Evolutionary conservation across 441 rosid species (phyloP), one percentile per base, ranked within the genome.

Genomic region (Erysimum cheiri): DNA sequence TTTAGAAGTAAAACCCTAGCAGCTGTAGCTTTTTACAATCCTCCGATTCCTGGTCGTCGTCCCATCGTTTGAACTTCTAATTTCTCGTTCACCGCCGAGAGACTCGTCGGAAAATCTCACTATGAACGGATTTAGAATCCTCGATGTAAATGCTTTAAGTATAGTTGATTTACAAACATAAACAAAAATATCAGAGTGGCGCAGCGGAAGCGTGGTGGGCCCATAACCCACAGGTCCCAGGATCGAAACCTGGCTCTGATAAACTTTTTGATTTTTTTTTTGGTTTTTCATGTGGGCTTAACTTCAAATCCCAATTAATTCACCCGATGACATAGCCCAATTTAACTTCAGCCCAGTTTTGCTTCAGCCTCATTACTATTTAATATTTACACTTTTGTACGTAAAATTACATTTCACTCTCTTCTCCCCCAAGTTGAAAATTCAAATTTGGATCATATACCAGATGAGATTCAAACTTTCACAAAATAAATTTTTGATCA

Each of bases 151-250:
- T 19, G 1, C 22, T 19, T 19, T 22, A 41, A 41, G 3, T 41
- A 44, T 0, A 14, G 6, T 31, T 31, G 32, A 31, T 0, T 3
- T 19, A 0, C 0, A 1, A 22, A 2, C 24, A 1, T 22, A 1
- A 1, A 0, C 54, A 71, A 60, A 67, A 28, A n/a, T 1, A 70
- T 36, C 88, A 85, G 80, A 84, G 89, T 87, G 91, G 91, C 92
- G 88, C 92, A 87, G 92, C 89, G 89, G 88, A 88, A 84, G 91
- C 84, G 89, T 85, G 90, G 92, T 85, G 86, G 89, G 91, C 91
- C 87, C 92, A 90, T 88, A 87, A 88, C 90, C 89, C 91, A 87
- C 87, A 83, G 90, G 89, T 80, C 85, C 82, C 85, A 81, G 87
- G 92, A 90, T 88, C 85, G 90, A 86, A 90, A 88, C 92, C 84